A percentile compares a stretch with the other conserved stretches of the same genome.
phyloP scores from a whole-genome alignment of 1,284 basidiomycete genomes.

The Sanghuangporus sanghuang region DNA sequence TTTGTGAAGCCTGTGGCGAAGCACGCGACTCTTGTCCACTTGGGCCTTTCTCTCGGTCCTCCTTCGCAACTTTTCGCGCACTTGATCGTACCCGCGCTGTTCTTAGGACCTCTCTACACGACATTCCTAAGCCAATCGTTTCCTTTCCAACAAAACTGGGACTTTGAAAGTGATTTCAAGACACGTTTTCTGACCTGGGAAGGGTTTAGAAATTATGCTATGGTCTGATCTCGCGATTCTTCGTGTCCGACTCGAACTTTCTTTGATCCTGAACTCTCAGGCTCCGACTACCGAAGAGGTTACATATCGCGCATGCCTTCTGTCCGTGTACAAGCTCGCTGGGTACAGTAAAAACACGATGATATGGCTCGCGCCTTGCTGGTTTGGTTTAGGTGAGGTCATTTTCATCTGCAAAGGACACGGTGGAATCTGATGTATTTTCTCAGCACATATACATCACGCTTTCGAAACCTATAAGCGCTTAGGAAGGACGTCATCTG shows the following conservation, averaged over 20 bases:
- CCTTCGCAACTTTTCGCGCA: conserved; percentile 40
- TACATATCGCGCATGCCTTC: conserved; percentile 84
- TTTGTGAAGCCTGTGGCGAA: background rate
- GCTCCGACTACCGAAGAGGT: conserved; percentile 92
- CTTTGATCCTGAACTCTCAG: conserved; percentile 33
- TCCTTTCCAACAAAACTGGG: conserved; percentile 59
- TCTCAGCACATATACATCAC: conserved; percentile 86
- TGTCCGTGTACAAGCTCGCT: conserved; percentile 68
- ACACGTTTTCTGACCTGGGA: conserved; percentile 44
- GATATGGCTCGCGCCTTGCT: conserved; percentile 78
- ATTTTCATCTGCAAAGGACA: background rate
- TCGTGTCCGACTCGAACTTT: background rate
- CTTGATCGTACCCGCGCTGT: conserved; percentile 75
- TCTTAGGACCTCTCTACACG: conserved; percentile 78
- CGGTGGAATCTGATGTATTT: background rate
- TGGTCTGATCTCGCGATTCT: conserved; percentile 48
- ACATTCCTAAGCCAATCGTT: conserved; percentile 49
- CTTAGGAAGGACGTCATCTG: conserved; percentile 57
- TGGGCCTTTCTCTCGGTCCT: conserved; percentile 25
- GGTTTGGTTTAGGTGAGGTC: conserved; percentile 80
- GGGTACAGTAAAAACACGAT: conserved; percentile 52
- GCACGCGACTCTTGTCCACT: conserved; percentile 23
- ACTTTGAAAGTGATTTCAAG: conserved; percentile 35
- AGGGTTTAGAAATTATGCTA: conserved; percentile 72
- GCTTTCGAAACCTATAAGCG: conserved; percentile 79